Base-by-base conservation (phyloP, 73 alveolate genomes). In the Uronychia binucleata region DNA sequence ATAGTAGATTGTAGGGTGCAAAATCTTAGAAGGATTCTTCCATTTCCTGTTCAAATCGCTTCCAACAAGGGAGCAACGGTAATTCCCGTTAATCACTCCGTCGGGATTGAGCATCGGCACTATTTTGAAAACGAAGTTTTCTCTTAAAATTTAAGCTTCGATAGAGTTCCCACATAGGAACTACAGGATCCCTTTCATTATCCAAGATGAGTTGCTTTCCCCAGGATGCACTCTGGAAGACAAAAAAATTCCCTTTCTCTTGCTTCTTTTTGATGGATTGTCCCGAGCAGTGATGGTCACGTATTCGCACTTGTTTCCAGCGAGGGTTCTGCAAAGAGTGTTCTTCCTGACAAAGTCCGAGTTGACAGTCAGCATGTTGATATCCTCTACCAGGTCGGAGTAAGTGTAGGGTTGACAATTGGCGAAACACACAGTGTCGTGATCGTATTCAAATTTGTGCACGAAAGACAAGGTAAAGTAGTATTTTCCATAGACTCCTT, bases 21-120 rank as follows among this genome's bases (percentile, higher is more conserved):
- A 80, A 27, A 92, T 88, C 85, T 94, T 94, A 81, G 94, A 91
- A 11, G 99, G 99, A 0, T 90, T 92, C 80, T 85, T 87, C 98
- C 99, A 96, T 83, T 98, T 89, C 91, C 99, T 86, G 84, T 96
- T 96, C 77, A 95, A 86, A 86, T 96, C 99, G 80, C 98, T 88
- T 58, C 99, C 99, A 0, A 97, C 98, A 35, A 96, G 94, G 33
- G 98, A 92, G 84, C 98, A 95, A 30, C 99, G 81, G 34, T 97
- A 97, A 86, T 97, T 96, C 32, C 99, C 99, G 34, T 95, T 96
- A 59, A 96, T 93, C 30, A 96, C 99, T 0, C 99, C 99, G 83
- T 97, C 99, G 0, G 98, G 98, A 84, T 97, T 97, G 67, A 97
- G 91, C 99, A 97, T 97, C 30, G 99, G 99, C 13, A 97, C 94